These are phyloP conservation scores for Penicillium fuscoglaucum DNA, from an alignment of 2,329 filamentous ascomycete species.

Conservation along the genomic window DNA sequence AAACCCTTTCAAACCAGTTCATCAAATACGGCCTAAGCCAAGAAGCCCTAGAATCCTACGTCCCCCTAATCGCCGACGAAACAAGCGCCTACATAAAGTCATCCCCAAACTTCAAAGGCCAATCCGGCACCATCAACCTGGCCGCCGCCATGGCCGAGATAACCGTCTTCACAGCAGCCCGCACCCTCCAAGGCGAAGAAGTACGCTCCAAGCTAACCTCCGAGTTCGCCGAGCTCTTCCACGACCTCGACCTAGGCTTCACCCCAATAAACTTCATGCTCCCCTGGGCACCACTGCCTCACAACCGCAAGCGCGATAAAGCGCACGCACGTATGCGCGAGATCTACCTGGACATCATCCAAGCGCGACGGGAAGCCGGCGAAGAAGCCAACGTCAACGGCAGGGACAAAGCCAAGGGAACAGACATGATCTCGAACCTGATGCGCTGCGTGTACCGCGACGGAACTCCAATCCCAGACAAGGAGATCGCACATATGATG, in stretches of 20 bases:
- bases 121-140: slow-evolving; percentile 64
- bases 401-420: slow-evolving; percentile 46
- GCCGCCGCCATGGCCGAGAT: slow-evolving; percentile 70
- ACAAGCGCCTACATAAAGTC: slow-evolving; percentile 54
- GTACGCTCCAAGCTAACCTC: slow-evolving; percentile 71
- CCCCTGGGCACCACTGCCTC: slow-evolving; percentile 74
- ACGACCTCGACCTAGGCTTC: slow-evolving; percentile 79
- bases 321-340: slow-evolving; percentile 70
- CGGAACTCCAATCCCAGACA: slow-evolving; percentile 66
- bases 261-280: slow-evolving; percentile 79
- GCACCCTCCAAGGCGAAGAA: slow-evolving; percentile 73
- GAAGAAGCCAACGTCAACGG: background rate
- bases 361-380: slow-evolving; percentile 55
- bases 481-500: slow-evolving; percentile 82
- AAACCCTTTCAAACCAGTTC: slow-evolving; percentile 40
- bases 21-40: slow-evolving; percentile 65
- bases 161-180: slow-evolving; percentile 77
- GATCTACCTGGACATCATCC: slow-evolving; percentile 71
- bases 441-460: slow-evolving; percentile 77
- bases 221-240: slow-evolving; percentile 72
- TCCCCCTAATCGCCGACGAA: slow-evolving; percentile 76
- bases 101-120: slow-evolving; percentile 58
- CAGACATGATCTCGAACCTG: slow-evolving; percentile 76
- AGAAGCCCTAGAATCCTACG: slow-evolving; percentile 66
- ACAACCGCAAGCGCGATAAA: slow-evolving; percentile 69